phyloP scores from a whole-genome alignment of 2,329 filamentous ascomycete species.

The Fusarium sp. region DNA sequence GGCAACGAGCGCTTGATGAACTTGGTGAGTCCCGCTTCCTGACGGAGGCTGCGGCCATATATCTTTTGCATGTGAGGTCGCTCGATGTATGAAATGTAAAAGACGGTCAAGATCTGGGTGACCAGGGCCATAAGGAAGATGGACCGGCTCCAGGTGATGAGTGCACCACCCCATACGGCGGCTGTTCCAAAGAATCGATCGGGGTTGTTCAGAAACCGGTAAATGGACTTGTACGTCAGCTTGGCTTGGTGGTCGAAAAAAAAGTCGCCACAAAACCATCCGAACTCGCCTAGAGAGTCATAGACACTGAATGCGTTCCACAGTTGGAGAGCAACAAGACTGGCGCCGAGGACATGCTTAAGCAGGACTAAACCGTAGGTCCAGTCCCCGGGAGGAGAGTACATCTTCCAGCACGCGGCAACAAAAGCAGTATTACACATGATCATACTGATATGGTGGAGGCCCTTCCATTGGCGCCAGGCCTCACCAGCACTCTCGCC shows the following conservation, averaged over 20 bases:
- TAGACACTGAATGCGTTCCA: constrained; percentile 96
- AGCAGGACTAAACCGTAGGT: constrained; percentile 84
- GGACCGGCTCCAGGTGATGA: constrained; percentile 89
- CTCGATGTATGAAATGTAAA: constrained; percentile 92
- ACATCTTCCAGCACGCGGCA: constrained; percentile 96
- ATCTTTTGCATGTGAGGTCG: constrained; percentile 98
- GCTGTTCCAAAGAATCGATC: constrained; percentile 93
- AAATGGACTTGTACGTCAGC: constrained; percentile 95
- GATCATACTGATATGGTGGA: constrained; percentile 91
- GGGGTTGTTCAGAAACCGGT: constrained; percentile 97
- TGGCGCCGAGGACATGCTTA: constrained; percentile 83
- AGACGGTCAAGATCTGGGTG: constrained; percentile 84
- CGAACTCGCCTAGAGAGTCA: constrained; percentile 94
- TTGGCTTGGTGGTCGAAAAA: constrained; percentile 92
- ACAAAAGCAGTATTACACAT: constrained; percentile 91
- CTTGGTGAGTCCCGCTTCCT: constrained; percentile 90
- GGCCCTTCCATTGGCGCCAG: constrained; percentile 97
- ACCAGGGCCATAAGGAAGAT: constrained; percentile 88
- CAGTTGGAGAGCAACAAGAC: constrained; percentile 84
- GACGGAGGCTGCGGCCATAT: constrained; percentile 83
- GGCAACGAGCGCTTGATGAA: constrained; percentile 89
- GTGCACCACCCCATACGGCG: constrained; percentile 92
- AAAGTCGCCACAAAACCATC: constrained; percentile 99
- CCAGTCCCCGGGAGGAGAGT: constrained; percentile 86
- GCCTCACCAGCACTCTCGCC: constrained; percentile 90